Evolutionary conservation across 2,329 filamentous ascomycete species (phyloP), one percentile per base, ranked within the genome.

Genomic region (Aotearoamyces nothofagi): DNA sequence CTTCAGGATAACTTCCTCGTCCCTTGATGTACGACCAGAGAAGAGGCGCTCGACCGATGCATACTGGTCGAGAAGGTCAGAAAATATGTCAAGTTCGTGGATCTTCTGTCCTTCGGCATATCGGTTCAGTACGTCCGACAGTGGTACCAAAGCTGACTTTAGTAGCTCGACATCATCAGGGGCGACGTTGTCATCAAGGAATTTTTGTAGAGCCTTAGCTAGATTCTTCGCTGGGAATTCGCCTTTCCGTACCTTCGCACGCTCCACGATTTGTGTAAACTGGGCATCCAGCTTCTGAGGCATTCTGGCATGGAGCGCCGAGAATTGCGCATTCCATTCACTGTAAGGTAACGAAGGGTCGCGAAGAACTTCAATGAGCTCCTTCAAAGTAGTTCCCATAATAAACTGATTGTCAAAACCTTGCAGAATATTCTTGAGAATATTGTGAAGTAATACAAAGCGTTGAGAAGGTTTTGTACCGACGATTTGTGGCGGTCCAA

Each of bases 351-450:
- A 68, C 46, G 94, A 86, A 2, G 79, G 74, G 47, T 93, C 72
- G 23, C 87, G 77, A 13, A 98, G 69, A 8, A 98, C 86, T 35
- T 83, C 72, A n/a, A 94, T 75, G 20, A 96, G 64, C 50, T 90
- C 81, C 56, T 81, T 83, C 13, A 98, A 63, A 2, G 84, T 90
- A 34, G 72, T 57, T 29, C 72, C 69, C 87, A 98, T 93, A 55
- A 96, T 84, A 41, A 94, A 78, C 42, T 92, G 87, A 66, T 98
- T 98, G 58, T 98, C 90, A 49, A 83, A 98, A 34, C 90, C 90
- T 45, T 77, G 65, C 10, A 98, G 69, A 40, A 98, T 96, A 56
- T 94, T 86, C 48, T 69, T 62, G 25, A 96, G 69, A 36, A 83
- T 81, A 53, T 66, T 74, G 57, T 75, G 69, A 14, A 92, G 66